phyloP scores from a whole-genome alignment of 352 stramenopile genomes.

The Phytophthora kernoviae region DNA sequence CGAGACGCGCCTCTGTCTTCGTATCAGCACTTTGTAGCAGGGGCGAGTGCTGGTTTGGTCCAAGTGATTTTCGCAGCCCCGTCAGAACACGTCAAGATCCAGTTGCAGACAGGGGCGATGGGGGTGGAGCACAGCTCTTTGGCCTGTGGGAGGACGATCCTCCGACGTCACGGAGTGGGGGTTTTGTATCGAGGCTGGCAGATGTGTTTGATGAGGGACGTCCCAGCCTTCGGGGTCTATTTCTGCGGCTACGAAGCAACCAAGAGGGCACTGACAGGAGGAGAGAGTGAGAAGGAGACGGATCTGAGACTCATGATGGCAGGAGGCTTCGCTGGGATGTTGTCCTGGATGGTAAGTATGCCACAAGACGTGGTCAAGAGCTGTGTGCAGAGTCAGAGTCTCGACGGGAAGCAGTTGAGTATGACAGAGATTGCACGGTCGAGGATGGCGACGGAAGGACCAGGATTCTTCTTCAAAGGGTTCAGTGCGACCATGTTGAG shows the following conservation, averaged over 20 bases:
- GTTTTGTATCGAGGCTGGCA: constrained; percentile 76
- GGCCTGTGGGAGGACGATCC: constrained; percentile 48
- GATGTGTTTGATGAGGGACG: constrained; percentile 70
- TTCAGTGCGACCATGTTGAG: constrained; percentile 80
- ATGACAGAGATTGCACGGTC: constrained; percentile 50
- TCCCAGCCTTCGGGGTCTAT: constrained; percentile 81
- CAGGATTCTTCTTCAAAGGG: constrained; percentile 81
- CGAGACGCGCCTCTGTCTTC: constrained; percentile 37
- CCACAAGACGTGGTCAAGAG: constrained; percentile 92
- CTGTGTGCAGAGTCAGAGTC: constrained; percentile 80
- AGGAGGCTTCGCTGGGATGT: constrained; percentile 71
- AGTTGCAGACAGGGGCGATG: constrained; percentile 70
- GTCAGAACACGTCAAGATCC: constrained; percentile 86
- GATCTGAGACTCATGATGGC: constrained; percentile 74
- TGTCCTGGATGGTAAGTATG: constrained; percentile 82
- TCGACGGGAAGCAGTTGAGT: constrained; percentile 43
- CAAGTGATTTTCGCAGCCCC: constrained; percentile 77
- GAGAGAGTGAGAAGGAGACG: constrained; percentile 65
- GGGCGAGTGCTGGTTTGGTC: constrained; percentile 61
- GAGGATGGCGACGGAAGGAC: constrained; percentile 55
- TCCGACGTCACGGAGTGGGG: constrained; percentile 39
- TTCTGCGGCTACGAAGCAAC: constrained; percentile 83
- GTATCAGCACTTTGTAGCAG: constrained; percentile 59
- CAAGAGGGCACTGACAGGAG: constrained; percentile 57
- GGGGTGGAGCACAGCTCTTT: constrained; percentile 55